A percentile compares a stretch with the other conserved stretches of the same genome.
Conservation (phyloP, 306 rosid species). For the Sophora flavescens region DNA sequence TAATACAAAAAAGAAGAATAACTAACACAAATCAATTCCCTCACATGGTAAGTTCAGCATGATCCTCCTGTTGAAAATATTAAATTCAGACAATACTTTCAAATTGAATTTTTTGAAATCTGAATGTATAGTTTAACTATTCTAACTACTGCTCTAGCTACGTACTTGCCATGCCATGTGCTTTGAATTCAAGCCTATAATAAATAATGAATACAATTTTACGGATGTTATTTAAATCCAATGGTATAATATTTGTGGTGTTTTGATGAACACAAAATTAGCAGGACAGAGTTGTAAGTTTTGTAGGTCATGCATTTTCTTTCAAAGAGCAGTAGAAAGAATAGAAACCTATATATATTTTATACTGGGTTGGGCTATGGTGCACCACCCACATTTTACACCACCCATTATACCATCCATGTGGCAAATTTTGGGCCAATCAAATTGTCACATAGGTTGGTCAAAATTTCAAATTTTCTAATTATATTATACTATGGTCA, state of each 20-base stretch:
- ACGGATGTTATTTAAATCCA: slow-evolving; percentile 14
- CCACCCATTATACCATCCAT: too few relatives aligned
- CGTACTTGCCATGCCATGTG: slow-evolving; percentile 62
- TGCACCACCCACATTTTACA: too few relatives aligned
- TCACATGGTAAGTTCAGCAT: slow-evolving; percentile 62
- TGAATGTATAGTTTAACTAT: slow-evolving; percentile 37
- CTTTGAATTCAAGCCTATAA: slow-evolving; percentile 57
- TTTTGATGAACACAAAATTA: slow-evolving; percentile 29
- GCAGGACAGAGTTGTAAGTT: slow-evolving; percentile 19
- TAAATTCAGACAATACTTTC: slow-evolving; percentile 39
- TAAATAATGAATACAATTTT: slow-evolving; percentile 29
- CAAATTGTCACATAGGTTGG: too few relatives aligned
- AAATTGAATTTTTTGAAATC: slow-evolving; percentile 35
- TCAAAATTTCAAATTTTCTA: too few relatives aligned
- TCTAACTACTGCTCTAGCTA: slow-evolving; percentile 53
- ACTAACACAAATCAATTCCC: slow-evolving; percentile 42
- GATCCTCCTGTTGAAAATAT: slow-evolving; percentile 28
- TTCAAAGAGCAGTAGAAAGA: neutral
- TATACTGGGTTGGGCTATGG: too few relatives aligned
- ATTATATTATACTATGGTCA: too few relatives aligned
- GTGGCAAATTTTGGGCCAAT: too few relatives aligned
- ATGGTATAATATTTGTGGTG: neutral
- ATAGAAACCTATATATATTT: neutral
- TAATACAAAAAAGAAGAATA: neutral
- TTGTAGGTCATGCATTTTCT: slow-evolving; percentile 10